A percentile compares a stretch with the other conserved stretches of the same genome.
Conservation (phyloP, 2,329 filamentous ascomycete genomes). For the Fusarium mundagurra region DNA sequence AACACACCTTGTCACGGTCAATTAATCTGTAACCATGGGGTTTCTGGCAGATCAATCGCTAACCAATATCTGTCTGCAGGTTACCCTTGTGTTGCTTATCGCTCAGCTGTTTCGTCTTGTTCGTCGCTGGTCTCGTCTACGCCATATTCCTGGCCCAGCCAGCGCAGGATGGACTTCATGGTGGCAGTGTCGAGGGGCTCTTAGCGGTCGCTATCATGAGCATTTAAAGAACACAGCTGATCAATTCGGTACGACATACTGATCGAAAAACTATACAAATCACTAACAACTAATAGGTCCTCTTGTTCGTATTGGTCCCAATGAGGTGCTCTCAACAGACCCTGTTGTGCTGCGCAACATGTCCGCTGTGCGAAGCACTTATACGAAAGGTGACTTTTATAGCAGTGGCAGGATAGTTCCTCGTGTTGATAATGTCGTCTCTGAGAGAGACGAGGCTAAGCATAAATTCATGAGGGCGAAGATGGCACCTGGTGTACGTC, state of each 20-base stretch:
- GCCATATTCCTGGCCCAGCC: constrained; percentile 43
- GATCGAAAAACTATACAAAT: fast-evolving
- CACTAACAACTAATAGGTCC: constrained; percentile 37
- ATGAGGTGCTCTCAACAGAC: constrained; percentile 53
- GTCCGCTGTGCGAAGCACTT: constrained; percentile 49
- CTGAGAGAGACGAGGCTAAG: constrained; percentile 56
- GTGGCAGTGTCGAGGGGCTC: constrained; percentile 44
- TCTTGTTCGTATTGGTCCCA: constrained; percentile 56
- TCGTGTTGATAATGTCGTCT: constrained; percentile 63
- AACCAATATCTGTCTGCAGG: neutral
- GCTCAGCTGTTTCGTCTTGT: neutral
- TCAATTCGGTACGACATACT: constrained; percentile 31
- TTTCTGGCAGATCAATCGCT: neutral
- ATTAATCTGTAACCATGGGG: constrained; percentile 18
- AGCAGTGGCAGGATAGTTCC: constrained; percentile 62
- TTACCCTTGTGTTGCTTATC: neutral
- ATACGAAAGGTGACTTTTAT: constrained; percentile 56
- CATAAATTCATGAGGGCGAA: constrained; percentile 57
- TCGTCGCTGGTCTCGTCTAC: constrained; percentile 42
- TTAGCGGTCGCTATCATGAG: constrained; percentile 44
- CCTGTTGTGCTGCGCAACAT: constrained; percentile 52
- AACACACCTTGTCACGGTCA: neutral
- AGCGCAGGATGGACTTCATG: constrained; percentile 42
- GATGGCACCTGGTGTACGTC: constrained; percentile 55
- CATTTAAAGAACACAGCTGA: constrained; percentile 39